Evolutionary conservation across 1,139 yeast genomes (phyloP), one percentile per base, ranked within the genome.

Genomic region (Lodderomyces margitis): DNA sequence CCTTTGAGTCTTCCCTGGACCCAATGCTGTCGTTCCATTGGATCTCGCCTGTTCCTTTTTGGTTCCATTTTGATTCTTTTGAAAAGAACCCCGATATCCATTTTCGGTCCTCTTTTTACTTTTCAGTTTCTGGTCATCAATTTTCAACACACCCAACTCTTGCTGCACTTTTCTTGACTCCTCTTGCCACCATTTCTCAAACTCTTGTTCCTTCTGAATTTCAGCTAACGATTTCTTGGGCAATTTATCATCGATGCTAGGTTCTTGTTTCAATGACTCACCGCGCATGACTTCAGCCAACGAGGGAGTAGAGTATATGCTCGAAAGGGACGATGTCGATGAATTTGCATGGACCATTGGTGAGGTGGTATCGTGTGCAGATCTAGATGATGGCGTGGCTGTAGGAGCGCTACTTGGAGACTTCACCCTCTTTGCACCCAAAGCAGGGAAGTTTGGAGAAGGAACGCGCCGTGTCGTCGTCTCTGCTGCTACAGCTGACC

Each of bases 101-200:
- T 17, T 12, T 5, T 27, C 21, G 14, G 12, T 23, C 19, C 12
- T 38, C 35, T 17, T 17, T 14, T 25, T 25, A 9, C 19, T 28
- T 5, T 12, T 34, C 14, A 3, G 30, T 36, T 36, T 37, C 36
- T 40, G 39, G 28, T 36, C 21, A 34, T 30, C 24, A 12, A 33
- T 20, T 21, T 33, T 21, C 12, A 23, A 21, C 25, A 20, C 4
- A 20, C 38, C 47, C 66, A 74, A 62, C 50, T 69, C 75, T 39
- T 57, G 59, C 55, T 83, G 89, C 7, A 81, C 84, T 38, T 76
- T 64, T 16, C 67, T 67, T 31, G 85, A 70, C 54, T 87, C 95
- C 49, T 78, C 80, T 38, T 76, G 83, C 91, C 94, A 87, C 95
- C 95, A 87, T 47, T 64, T 70, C 15, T 81, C 86, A 64, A 87